These are phyloP conservation scores for Lepidopterella palustris DNA, from an alignment of 495 filamentous ascomycete species.

Conservation along the genomic window DNA sequence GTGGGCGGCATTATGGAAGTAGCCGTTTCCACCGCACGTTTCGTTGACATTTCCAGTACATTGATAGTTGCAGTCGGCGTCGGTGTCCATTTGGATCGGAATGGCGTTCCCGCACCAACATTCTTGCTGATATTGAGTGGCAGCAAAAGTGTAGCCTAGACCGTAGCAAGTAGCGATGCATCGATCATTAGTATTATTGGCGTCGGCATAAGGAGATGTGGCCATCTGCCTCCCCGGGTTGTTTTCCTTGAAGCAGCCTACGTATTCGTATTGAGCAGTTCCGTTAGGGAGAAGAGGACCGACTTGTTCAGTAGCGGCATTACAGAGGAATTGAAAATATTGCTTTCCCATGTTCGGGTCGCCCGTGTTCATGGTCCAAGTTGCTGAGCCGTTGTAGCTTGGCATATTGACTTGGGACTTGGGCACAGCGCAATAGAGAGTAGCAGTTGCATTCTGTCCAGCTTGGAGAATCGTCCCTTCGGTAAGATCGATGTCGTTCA, in stretches of 20 bases:
- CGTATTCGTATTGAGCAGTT: slow-evolving; percentile 27
- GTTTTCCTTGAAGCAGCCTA: slow-evolving; percentile 33
- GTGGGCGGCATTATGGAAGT: slow-evolving; percentile 23
- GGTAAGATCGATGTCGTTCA: slow-evolving; percentile 44
- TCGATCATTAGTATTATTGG: slow-evolving; percentile 10
- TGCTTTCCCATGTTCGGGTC: slow-evolving; percentile 41
- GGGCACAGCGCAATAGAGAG: slow-evolving; percentile 42
- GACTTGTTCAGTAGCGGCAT: slow-evolving; percentile 33
- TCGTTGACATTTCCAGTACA: slow-evolving; percentile 36
- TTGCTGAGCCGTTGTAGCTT: slow-evolving; percentile 35
- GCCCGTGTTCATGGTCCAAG: slow-evolving; percentile 44
- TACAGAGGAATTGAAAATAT: slow-evolving; percentile 34
- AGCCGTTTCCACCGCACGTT: slow-evolving; percentile 41
- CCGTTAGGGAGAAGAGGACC: slow-evolving; percentile 32
- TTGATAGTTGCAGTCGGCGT: slow-evolving; percentile 27
- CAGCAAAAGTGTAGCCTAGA: slow-evolving; percentile 41
- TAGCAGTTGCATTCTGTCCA: slow-evolving; percentile 39
- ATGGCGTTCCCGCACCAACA: slow-evolving; percentile 46
- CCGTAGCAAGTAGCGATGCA: slow-evolving; percentile 17
- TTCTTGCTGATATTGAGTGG: slow-evolving; percentile 45
- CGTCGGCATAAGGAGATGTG: slow-evolving; percentile 6
- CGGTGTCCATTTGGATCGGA: slow-evolving; percentile 25
- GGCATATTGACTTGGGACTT: slow-evolving; percentile 44
- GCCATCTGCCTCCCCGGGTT: slow-evolving; percentile 18
- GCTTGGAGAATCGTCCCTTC: slow-evolving; percentile 44